Evolutionary conservation across 1,284 basidiomycete species (phyloP).

Genomic region (Golubevia sp.): DNA sequence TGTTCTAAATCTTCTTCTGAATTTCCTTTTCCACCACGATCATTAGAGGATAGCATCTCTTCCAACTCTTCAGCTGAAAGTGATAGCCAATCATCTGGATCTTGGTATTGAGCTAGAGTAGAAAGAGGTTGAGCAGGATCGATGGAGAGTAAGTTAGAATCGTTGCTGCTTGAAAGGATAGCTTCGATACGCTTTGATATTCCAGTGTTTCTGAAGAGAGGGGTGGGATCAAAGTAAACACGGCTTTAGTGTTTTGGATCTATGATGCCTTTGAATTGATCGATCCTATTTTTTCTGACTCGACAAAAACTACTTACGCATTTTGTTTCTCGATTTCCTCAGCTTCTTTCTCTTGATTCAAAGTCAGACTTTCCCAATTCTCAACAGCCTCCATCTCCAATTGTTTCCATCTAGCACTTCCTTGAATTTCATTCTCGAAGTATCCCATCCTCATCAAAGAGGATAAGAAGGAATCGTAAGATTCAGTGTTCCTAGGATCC

Average conservation of each 20-base stretch:
- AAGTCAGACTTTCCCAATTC: constrained; percentile 9
- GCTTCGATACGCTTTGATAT: background rate
- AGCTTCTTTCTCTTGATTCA: background rate
- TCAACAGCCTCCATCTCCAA: constrained; percentile 25
- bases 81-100: constrained; percentile 41
- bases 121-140: too few species aligned
- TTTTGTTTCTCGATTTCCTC: background rate
- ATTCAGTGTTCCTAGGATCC: background rate
- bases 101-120: constrained; percentile 16
- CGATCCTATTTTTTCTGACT: background rate
- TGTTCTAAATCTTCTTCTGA: constrained; percentile 18
- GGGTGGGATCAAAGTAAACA: too few species aligned
- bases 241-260: too few species aligned
- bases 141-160: too few species aligned
- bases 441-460: constrained; percentile 35
- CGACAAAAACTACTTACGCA: background rate
- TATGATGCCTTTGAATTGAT: too few species aligned
- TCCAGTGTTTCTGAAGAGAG: too few species aligned
- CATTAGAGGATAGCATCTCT: constrained; percentile 10
- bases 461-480: constrained; percentile 17
- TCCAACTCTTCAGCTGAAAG: constrained; percentile 28
- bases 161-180: background rate
- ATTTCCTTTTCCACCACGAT: background rate
- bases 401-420: constrained; percentile 37
- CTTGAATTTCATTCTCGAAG: constrained; percentile 35